Conservation (phyloP, 352 stramenopile species). For the Pythium volutum region DNA sequence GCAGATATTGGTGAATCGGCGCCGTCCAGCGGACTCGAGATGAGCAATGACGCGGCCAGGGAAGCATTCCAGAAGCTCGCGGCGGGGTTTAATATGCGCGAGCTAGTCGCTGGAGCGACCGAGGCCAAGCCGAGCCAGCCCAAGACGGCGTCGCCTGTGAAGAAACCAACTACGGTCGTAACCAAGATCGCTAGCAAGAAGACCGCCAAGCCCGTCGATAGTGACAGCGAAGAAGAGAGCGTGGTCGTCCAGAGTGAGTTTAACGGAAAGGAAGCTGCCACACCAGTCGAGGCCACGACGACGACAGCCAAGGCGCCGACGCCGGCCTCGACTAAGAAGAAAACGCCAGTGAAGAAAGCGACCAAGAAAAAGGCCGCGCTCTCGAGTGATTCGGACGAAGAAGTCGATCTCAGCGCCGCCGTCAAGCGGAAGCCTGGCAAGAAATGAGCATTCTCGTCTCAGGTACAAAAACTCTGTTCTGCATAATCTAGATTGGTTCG, state of each 20-base stretch:
- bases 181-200: conserved; percentile 12
- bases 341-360: conserved; percentile 41
- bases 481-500: conserved; percentile 20
- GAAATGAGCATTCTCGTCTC: conserved; percentile 12
- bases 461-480: conserved; percentile 11
- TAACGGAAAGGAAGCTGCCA: conserved; percentile 1
- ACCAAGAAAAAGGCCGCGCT: conserved; percentile 36
- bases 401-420: conserved; percentile 64
- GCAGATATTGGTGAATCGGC: conserved; percentile 30
- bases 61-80: conserved; percentile 66
- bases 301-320: conserved; percentile 3
- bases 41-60: conserved; percentile 35
- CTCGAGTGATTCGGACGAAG: conserved; percentile 49
- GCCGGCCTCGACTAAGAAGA: conserved; percentile 18
- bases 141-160: neutral
- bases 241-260: conserved; percentile 81
- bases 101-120: conserved; percentile 37
- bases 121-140: conserved; percentile 21
- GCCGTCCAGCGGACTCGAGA: conserved; percentile 29
- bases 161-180: neutral
- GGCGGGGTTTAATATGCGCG: conserved; percentile 40
- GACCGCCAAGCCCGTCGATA: conserved; percentile 27
- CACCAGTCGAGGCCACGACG: conserved; percentile 7
- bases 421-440: conserved; percentile 62
- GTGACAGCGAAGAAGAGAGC: conserved; percentile 71